phyloP scores from a whole-genome alignment of 805 yeast genomes.

The Sungouiozyma ichnusensis region DNA sequence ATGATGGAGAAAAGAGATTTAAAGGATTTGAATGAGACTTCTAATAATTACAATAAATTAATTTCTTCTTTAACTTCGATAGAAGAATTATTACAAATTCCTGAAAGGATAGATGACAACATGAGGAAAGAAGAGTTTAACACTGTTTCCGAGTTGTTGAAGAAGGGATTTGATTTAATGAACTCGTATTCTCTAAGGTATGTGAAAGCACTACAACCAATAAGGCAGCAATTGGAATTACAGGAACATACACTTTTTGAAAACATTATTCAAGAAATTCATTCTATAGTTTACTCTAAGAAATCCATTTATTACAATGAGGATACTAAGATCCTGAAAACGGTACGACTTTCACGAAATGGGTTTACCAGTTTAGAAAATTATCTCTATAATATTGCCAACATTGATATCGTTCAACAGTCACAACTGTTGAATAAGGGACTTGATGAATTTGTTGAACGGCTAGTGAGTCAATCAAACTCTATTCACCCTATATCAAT shows the following conservation, averaged over 20 bases:
- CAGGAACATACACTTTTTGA: constrained; percentile 58
- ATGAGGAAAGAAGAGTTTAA: constrained; percentile 63
- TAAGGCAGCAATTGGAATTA: constrained; percentile 41
- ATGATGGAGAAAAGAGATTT: constrained; percentile 46
- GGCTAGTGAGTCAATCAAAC: constrained; percentile 1
- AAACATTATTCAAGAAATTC: constrained; percentile 66
- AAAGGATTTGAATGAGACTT: constrained; percentile 53
- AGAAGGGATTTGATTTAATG: constrained; percentile 35
- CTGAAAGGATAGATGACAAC: constrained; percentile 52
- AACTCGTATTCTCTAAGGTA: constrained; percentile 47
- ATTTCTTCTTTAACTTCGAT: constrained; percentile 61
- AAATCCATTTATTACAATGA: constrained; percentile 8
- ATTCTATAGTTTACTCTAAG: constrained; percentile 55
- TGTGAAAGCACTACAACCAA: constrained; percentile 41
- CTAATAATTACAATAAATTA: constrained; percentile 54
- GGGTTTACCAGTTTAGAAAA: constrained; percentile 40
- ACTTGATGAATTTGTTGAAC: constrained; percentile 26
- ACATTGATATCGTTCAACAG: constrained; percentile 44
- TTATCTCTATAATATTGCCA: constrained; percentile 45
- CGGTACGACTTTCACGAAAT: constrained; percentile 13
- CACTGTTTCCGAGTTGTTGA: constrained; percentile 49
- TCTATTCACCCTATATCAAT: constrained; percentile 1
- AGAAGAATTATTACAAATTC: constrained; percentile 46
- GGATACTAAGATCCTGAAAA: constrained; percentile 18
- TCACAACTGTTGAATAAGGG: constrained; percentile 32